Evolutionary conservation across 2,329 filamentous ascomycete genomes (phyloP).

Genomic region (Waltergamsia citrina): DNA sequence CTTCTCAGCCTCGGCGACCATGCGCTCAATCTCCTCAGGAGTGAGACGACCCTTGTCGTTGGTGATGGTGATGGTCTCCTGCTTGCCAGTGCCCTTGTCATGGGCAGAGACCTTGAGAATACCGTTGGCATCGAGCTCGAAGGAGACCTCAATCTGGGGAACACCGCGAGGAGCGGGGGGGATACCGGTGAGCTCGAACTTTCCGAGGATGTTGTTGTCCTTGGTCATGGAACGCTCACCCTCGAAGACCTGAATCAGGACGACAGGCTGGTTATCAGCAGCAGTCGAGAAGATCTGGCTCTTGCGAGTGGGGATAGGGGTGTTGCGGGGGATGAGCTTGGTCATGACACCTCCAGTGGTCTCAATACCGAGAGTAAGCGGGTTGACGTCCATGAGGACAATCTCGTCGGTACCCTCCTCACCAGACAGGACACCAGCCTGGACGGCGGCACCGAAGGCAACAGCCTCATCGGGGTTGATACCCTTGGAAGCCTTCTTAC

Average conservation of each 20-base stretch:
- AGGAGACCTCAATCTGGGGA: slow-evolving; percentile 96
- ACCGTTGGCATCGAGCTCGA: slow-evolving; percentile 96
- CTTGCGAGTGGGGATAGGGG: slow-evolving; percentile 90
- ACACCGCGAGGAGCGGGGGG: slow-evolving; percentile 91
- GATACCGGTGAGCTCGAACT: slow-evolving; percentile 96
- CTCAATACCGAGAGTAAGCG: slow-evolving; percentile 92
- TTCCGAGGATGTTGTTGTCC: slow-evolving; percentile 95
- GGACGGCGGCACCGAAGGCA: slow-evolving; percentile 92
- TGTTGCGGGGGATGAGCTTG: slow-evolving; percentile 91
- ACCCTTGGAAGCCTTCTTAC: slow-evolving; percentile 98
- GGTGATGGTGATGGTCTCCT: slow-evolving; percentile 95
- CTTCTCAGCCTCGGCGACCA: slow-evolving; percentile 97
- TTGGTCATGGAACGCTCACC: slow-evolving; percentile 91
- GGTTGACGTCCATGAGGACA: slow-evolving; percentile 96
- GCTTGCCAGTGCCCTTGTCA: slow-evolving; percentile 98
- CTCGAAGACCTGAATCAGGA: slow-evolving; percentile 92
- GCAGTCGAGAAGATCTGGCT: slow-evolving; percentile 96
- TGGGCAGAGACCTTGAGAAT: slow-evolving; percentile 93
- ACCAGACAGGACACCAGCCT: slow-evolving; percentile 89
- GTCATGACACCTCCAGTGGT: slow-evolving; percentile 98
- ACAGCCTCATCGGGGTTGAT: slow-evolving; percentile 99
- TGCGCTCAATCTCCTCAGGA: slow-evolving; percentile 96
- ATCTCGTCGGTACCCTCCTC: slow-evolving; percentile 72
- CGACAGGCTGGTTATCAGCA: slow-evolving; percentile 91
- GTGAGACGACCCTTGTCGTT: slow-evolving; percentile 98